Evolutionary conservation across 257 asterid genomes (phyloP).

Genomic region (Solanum raphanifolium): DNA sequence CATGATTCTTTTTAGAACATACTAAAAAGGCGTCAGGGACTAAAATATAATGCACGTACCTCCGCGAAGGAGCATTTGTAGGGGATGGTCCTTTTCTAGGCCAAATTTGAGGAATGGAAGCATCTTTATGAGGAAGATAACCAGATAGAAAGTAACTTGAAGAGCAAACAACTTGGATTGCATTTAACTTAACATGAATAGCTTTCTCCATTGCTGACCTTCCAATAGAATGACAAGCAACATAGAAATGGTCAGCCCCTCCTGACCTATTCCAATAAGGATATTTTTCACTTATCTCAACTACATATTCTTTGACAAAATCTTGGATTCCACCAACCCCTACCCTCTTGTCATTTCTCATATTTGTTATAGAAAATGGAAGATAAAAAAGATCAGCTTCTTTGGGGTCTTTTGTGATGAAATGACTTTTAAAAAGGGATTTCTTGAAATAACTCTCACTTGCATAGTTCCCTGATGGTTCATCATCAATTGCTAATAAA

Average conservation of each 20-base stretch:
- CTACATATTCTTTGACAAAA: slow-evolving; percentile 36
- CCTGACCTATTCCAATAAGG: slow-evolving; percentile 79
- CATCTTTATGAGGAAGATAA: slow-evolving; percentile 80
- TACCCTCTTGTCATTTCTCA: slow-evolving; percentile 61
- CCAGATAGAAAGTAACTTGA: slow-evolving; percentile 73
- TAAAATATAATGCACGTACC: slow-evolving; percentile 33
- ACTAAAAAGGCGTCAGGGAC: background rate
- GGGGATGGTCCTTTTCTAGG: slow-evolving; percentile 48
- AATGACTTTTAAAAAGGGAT: slow-evolving; percentile 47
- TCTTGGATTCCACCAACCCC: slow-evolving; percentile 63
- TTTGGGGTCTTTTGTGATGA: slow-evolving; percentile 58
- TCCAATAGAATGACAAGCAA: slow-evolving; percentile 81
- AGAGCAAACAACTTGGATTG: slow-evolving; percentile 86
- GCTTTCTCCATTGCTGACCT: slow-evolving; percentile 72
- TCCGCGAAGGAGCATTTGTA: slow-evolving; percentile 25
- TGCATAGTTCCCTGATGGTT: slow-evolving; percentile 81
- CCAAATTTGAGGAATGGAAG: slow-evolving; percentile 91
- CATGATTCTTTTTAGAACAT: background rate
- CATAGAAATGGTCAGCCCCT: slow-evolving; percentile 90
- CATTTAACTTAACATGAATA: slow-evolving; percentile 48
- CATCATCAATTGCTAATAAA: slow-evolving; percentile 23
- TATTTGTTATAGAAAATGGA: slow-evolving; percentile 70
- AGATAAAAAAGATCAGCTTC: slow-evolving; percentile 72
- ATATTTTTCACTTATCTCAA: slow-evolving; percentile 28
- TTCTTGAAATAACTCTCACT: slow-evolving; percentile 90